phyloP scores from a whole-genome alignment of 495 filamentous ascomycete genomes.

The Talaromyces proteolyticus region DNA sequence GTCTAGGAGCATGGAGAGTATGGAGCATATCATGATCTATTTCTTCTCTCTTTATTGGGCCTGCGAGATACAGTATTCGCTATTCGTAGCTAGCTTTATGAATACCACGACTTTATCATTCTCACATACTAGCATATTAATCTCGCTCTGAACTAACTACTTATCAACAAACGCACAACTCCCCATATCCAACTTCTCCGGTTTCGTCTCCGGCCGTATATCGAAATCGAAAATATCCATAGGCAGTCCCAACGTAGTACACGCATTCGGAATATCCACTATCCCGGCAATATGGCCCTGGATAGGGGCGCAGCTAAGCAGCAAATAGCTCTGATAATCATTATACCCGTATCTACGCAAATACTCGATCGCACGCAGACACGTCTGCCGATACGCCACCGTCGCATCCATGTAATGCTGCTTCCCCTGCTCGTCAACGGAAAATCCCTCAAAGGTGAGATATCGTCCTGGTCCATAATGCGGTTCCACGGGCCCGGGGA shows the following conservation, averaged over 20 bases:
- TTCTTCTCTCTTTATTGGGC: too few relatives aligned
- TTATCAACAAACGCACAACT: background rate
- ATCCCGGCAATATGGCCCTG: slow-evolving; percentile 93
- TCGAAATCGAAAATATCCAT: slow-evolving; percentile 98
- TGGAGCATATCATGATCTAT: too few relatives aligned
- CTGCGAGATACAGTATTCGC: too few relatives aligned
- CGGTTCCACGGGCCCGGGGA: slow-evolving; percentile 88
- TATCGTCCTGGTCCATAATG: slow-evolving; percentile 81
- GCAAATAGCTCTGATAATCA: slow-evolving; percentile 84
- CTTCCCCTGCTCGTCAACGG: slow-evolving; percentile 84
- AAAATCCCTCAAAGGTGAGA: slow-evolving; percentile 92
- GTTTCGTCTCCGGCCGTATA: slow-evolving; percentile 63
- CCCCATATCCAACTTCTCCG: slow-evolving; percentile 59
- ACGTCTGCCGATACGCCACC: slow-evolving; percentile 86
- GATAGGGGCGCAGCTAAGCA: slow-evolving; percentile 83
- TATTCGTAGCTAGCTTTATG: too few relatives aligned
- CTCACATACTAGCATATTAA: too few relatives aligned
- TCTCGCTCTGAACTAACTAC: background rate
- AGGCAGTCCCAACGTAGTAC: slow-evolving; percentile 82
- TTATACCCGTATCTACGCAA: slow-evolving; percentile 71
- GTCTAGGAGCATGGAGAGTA: too few relatives aligned
- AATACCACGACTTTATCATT: too few relatives aligned
- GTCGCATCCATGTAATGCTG: slow-evolving; percentile 93
- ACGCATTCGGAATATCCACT: slow-evolving; percentile 83
- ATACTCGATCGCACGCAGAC: slow-evolving; percentile 79